A percentile compares a stretch with the other conserved stretches of the same genome.
These are phyloP conservation scores for Leccinellum rugosiceps DNA, from an alignment of 768 basidiomycete genomes.

Conservation along the genomic window DNA sequence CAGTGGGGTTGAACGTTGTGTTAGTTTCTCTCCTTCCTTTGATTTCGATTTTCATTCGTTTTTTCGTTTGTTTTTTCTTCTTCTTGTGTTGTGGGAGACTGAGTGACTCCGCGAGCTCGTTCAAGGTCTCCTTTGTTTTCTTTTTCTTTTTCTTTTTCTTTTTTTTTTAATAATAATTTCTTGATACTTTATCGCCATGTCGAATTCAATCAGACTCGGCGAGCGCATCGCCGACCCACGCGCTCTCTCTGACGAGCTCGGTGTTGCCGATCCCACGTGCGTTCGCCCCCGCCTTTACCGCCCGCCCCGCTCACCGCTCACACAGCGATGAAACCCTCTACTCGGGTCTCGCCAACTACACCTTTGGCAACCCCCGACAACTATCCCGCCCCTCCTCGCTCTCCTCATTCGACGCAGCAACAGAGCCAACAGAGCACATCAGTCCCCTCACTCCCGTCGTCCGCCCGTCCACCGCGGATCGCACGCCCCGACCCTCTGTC, in stretches of 20 bases:
- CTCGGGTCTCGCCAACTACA: constrained; percentile 39
- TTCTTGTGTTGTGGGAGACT: constrained; percentile 2
- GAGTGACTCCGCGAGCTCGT: background rate
- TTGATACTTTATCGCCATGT: constrained; percentile 22
- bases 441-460: constrained; percentile 37
- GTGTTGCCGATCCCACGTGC: constrained; percentile 3
- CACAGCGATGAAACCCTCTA: constrained; percentile 25
- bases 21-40: background rate
- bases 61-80: background rate
- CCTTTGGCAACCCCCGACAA: constrained; percentile 37
- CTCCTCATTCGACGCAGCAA: constrained; percentile 8
- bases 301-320: background rate
- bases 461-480: constrained; percentile 32
- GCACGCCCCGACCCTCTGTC: constrained; percentile 45
- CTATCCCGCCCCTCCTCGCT: constrained; percentile 16
- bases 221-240: constrained; percentile 30
- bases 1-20: background rate
- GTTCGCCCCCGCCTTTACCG: background rate
- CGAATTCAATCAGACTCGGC: constrained; percentile 14
- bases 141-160: background rate
- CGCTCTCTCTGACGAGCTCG: constrained; percentile 27
- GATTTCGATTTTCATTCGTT: background rate
- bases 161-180: background rate
- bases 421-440: constrained; percentile 27
- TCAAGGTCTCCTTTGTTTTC: background rate